Evolutionary conservation across 352 stramenopile genomes (phyloP).

Genomic region (Globisporangium middletonii): DNA sequence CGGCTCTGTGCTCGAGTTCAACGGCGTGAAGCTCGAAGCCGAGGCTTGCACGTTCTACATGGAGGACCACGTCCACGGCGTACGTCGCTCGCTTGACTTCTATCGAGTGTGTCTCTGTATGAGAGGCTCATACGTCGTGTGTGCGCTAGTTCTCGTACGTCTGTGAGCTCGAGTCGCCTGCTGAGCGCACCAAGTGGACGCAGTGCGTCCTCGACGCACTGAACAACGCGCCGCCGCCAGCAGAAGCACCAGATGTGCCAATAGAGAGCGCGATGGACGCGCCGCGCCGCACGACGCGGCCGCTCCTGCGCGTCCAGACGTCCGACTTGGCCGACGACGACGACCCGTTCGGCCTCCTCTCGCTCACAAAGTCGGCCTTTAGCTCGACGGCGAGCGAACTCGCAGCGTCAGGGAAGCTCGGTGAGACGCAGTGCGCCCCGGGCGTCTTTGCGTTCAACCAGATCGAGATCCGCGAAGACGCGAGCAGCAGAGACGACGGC

Average conservation of each 20-base stretch:
- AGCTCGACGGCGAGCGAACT: conserved; percentile 14
- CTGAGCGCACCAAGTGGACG: conserved; percentile 6
- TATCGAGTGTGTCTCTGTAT: neutral
- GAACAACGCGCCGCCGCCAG: neutral
- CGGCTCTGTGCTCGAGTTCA: conserved; percentile 13
- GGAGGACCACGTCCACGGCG: conserved; percentile 24
- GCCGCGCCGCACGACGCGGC: conserved; percentile 19
- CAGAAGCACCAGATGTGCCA: too few relatives aligned
- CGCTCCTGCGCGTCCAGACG: conserved; percentile 30
- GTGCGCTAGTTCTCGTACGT: conserved; percentile 12
- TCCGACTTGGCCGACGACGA: conserved; percentile 40
- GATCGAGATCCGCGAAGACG: conserved; percentile 29
- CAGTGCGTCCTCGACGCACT: conserved; percentile 3
- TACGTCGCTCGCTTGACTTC: neutral
- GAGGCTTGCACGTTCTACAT: conserved; percentile 43
- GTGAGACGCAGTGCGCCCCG: conserved; percentile 11
- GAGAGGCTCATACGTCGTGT: neutral
- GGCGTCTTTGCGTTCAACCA: conserved; percentile 47
- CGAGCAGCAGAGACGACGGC: conserved; percentile 16
- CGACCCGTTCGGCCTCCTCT: conserved; percentile 42
- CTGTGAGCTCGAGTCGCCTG: conserved; percentile 16
- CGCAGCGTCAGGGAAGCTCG: conserved; percentile 7
- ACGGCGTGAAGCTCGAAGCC: conserved; percentile 19
- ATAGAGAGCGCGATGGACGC: conserved; percentile 6
- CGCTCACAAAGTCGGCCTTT: conserved; percentile 40